These are phyloP conservation scores for Trichoderma erinaceum DNA, from an alignment of 495 filamentous ascomycete genomes.

Conservation along the genomic window DNA sequence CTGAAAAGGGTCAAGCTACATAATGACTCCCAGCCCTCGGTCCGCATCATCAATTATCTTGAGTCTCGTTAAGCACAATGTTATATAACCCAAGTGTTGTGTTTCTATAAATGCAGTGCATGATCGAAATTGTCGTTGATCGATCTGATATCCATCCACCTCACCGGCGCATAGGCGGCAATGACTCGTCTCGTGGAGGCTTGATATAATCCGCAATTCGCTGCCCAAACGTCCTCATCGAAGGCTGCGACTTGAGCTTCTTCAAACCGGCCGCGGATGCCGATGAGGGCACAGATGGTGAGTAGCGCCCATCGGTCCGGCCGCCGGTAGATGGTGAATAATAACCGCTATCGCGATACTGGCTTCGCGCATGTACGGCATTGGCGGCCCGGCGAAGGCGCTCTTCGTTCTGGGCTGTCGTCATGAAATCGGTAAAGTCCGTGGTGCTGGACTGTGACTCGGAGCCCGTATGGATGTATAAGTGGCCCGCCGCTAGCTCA, in stretches of 20 bases:
- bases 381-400: neutral
- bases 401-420: neutral
- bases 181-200: neutral
- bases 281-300: neutral
- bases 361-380: neutral
- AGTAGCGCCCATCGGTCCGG: neutral
- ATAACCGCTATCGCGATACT: constrained; percentile 2
- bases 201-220: constrained; percentile 4
- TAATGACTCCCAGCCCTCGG: no score
- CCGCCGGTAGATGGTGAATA: neutral
- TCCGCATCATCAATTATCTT: no score
- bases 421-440: constrained; percentile 1
- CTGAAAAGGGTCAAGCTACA: no score
- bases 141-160: neutral
- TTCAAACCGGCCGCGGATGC: neutral
- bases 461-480: neutral
- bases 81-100: no score
- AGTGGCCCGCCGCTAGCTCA: neutral
- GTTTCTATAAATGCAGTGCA: no score
- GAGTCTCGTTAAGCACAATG: no score
- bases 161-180: neutral
- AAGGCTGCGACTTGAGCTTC: neutral
- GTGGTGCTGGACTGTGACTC: neutral
- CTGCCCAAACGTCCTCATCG: neutral
- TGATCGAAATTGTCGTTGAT: no score